Percentiles rank a stretch among this genome's conserved stretches.
These are phyloP conservation scores for Amanita inopinata DNA, from an alignment of 768 basidiomycete species.

Conservation along the genomic window DNA sequence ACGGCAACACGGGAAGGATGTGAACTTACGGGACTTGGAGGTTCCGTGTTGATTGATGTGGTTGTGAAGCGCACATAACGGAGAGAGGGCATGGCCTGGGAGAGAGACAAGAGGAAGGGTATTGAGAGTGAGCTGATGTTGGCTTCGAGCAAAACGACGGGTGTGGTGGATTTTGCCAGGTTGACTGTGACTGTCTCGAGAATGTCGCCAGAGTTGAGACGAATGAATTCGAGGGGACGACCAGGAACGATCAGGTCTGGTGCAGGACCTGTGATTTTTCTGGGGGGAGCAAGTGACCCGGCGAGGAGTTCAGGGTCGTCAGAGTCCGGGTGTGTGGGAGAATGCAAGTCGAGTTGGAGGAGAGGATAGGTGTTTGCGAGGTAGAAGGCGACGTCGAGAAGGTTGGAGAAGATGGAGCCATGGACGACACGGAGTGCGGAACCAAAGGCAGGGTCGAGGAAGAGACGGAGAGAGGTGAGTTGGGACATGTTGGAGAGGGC, in stretches of 20 bases:
- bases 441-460: constrained; percentile 39
- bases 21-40: constrained; percentile 41
- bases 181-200: constrained; percentile 43
- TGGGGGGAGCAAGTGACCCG: constrained; percentile 31
- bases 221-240: constrained; percentile 54
- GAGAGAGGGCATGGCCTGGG: constrained; percentile 47
- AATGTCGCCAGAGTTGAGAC: constrained; percentile 52
- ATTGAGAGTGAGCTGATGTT: constrained; percentile 50
- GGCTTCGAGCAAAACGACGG: constrained; percentile 47
- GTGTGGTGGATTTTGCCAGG: constrained; percentile 40
- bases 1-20: too few species aligned
- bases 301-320: constrained; percentile 26
- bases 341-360: constrained; percentile 47
- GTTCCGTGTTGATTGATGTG: constrained; percentile 38
- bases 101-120: constrained; percentile 46
- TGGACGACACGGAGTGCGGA: constrained; percentile 38
- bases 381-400: constrained; percentile 49
- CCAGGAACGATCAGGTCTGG: constrained; percentile 52
- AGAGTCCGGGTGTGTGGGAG: constrained; percentile 17
- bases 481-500: constrained; percentile 56
- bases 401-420: constrained; percentile 29
- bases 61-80: constrained; percentile 61
- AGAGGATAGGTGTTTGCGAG: constrained; percentile 46
- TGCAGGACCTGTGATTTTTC: constrained; percentile 54
- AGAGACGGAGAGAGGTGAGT: constrained; percentile 46